Conservation (phyloP, 2,329 filamentous ascomycete genomes). For the Penicillium brevicompactum region DNA sequence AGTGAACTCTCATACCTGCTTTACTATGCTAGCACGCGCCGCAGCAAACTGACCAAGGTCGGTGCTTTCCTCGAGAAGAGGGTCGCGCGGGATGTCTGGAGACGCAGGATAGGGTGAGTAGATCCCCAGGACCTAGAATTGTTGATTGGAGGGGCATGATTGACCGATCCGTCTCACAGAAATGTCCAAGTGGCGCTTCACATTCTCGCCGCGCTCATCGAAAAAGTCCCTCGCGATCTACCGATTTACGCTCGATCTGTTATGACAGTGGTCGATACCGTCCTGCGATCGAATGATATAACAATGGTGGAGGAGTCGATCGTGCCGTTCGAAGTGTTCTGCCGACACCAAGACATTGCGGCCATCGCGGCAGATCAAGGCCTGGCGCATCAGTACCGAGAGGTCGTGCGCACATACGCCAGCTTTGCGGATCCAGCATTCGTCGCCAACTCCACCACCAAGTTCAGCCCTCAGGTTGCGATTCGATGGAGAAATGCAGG, state of each 20-base stretch:
- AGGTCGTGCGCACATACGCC: slow-evolving; percentile 78
- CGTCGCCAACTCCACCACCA: slow-evolving; percentile 48
- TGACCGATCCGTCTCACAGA: slow-evolving; percentile 47
- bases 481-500: slow-evolving; percentile 77
- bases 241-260: slow-evolving; percentile 85
- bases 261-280: slow-evolving; percentile 78
- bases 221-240: slow-evolving; percentile 88
- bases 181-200: slow-evolving; percentile 94
- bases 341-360: slow-evolving; percentile 82
- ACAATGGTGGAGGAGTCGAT: slow-evolving; percentile 91
- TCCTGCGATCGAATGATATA: slow-evolving; percentile 84
- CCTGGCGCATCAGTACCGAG: slow-evolving; percentile 79
- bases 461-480: slow-evolving; percentile 69
- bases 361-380: slow-evolving; percentile 82
- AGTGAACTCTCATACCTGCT: slow-evolving; percentile 96
- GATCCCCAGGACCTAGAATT: background rate
- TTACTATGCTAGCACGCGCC: slow-evolving; percentile 92
- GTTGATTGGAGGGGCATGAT: background rate
- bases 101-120: slow-evolving; percentile 80
- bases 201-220: slow-evolving; percentile 87
- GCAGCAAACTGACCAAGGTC: slow-evolving; percentile 95
- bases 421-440: slow-evolving; percentile 70
- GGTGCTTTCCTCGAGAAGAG: slow-evolving; percentile 93
- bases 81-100: slow-evolving; percentile 88
- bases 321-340: slow-evolving; percentile 84